Evolutionary conservation across 106 monocot genomes (phyloP), one percentile per base, ranked within the genome.

Genomic region (Triglochin maritima): DNA sequence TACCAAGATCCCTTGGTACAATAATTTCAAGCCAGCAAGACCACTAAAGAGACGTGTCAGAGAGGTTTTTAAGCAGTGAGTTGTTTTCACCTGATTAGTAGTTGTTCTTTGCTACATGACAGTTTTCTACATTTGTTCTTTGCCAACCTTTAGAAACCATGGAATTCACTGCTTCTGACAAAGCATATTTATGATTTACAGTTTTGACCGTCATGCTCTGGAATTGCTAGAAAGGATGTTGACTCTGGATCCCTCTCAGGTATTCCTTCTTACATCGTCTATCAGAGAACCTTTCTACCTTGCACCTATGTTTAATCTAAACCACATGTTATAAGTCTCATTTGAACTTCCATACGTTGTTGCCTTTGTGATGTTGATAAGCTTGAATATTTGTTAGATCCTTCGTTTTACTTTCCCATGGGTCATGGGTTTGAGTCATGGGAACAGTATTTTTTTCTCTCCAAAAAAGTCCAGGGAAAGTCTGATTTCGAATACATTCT

Each of bases 51-150:
- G 88, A 76, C 92, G 92, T 4, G 78, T 92, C 10, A 79, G 79
- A 73, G 98, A 98, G 72, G 71, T 80, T 74, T 98, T 92, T 50
- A 92, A 92, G 60, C 81, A 98, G 96, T 96, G 84, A 87, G 89
- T 53, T 53, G 53, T 53, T 53, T 7, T 53, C 12, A 53, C 53
- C 7, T 3, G 53, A 53, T 53, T 3, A 53, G 10, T 53, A 12
- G 7, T 53, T 55, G 3, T 8, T 55, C 55, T 55, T 55, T n/a
- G 13, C 11, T 55, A 12, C 14, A 55, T 12, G 2, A 12, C 14
- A 55, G 8, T 55, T 12, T 55, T n/a, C 3, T 4, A 55, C 14
- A 12, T 55, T 55, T 55, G 14, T 55, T 55, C 55, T 55, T 55
- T 55, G 3, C 14, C 14, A 55, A 55, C 44, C 44, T 64, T 12